These are phyloP conservation scores for Rhododendron williamsianum DNA, from an alignment of 148 eudicot species.

Conservation along the genomic window DNA sequence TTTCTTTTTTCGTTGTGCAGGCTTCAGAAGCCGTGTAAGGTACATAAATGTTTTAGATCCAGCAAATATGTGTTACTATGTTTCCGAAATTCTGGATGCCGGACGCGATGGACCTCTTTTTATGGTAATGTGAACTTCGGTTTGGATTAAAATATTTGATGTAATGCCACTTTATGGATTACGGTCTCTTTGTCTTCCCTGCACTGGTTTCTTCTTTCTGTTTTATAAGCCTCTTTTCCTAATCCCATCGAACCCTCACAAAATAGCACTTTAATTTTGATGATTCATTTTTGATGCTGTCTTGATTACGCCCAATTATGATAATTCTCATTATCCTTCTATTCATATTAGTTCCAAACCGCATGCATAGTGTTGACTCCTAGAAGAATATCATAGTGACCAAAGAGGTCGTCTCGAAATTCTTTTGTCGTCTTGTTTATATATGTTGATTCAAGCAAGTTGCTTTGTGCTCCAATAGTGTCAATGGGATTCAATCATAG, in stretches of 20 bases:
- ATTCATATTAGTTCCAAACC: not conserved
- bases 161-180: not conserved
- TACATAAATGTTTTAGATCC: slow-evolving; percentile 76
- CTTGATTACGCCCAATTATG: not conserved
- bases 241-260: not conserved
- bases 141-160: not conserved
- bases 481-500: not conserved
- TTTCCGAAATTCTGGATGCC: slow-evolving; percentile 82
- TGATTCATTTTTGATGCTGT: not conserved
- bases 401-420: not conserved
- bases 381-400: not conserved
- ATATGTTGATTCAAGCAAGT: not conserved
- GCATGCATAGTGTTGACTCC: not conserved
- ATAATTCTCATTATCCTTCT: not conserved
- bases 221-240: not conserved
- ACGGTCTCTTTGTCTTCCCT: not conserved
- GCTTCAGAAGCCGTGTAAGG: slow-evolving; percentile 78
- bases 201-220: slow-evolving; percentile 1
- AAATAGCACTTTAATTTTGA: not conserved
- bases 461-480: not conserved
- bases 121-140: slow-evolving; percentile 52
- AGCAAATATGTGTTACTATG: slow-evolving; percentile 59
- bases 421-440: not conserved
- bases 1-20: slow-evolving; percentile 32
- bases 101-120: slow-evolving; percentile 79